Evolutionary conservation across 495 filamentous ascomycete species (phyloP).

Genomic region (Penicillium maclennaniae): DNA sequence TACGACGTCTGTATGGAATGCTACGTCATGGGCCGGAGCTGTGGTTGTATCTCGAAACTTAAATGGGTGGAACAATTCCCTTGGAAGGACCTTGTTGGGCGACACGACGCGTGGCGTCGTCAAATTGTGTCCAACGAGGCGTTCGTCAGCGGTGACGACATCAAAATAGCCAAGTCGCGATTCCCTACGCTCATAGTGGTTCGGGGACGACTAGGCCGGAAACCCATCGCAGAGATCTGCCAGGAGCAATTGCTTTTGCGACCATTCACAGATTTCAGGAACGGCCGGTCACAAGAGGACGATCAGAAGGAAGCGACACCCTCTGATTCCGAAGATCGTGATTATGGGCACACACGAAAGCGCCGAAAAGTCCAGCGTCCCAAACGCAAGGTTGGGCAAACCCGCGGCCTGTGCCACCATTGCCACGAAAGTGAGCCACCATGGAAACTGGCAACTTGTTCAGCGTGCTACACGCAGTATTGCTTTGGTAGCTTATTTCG

Average conservation of each 20-base stretch:
- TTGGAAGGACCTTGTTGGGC: constrained; percentile 72
- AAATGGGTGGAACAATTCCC: constrained; percentile 91
- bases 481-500: constrained; percentile 88
- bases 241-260: constrained; percentile 76
- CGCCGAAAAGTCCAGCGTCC: constrained; percentile 44
- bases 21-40: constrained; percentile 89
- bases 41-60: constrained; percentile 75
- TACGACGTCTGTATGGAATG: constrained; percentile 98
- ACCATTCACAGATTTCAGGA: constrained; percentile 57
- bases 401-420: constrained; percentile 63
- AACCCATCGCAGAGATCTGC: constrained; percentile 81
- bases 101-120: constrained; percentile 77
- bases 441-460: constrained; percentile 80
- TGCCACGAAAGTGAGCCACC: constrained; percentile 67
- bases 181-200: constrained; percentile 63
- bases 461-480: constrained; percentile 67
- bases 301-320: neutral
- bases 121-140: constrained; percentile 51
- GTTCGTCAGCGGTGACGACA: constrained; percentile 51
- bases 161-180: constrained; percentile 42
- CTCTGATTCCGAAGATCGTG: constrained; percentile 18
- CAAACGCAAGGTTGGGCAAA: constrained; percentile 10
- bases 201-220: constrained; percentile 58
- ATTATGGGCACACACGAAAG: constrained; percentile 38
- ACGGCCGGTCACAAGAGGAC: constrained; percentile 21